These are phyloP conservation scores for Eucalyptus tenuipes DNA, from an alignment of 345 rosid species.

Conservation along the genomic window DNA sequence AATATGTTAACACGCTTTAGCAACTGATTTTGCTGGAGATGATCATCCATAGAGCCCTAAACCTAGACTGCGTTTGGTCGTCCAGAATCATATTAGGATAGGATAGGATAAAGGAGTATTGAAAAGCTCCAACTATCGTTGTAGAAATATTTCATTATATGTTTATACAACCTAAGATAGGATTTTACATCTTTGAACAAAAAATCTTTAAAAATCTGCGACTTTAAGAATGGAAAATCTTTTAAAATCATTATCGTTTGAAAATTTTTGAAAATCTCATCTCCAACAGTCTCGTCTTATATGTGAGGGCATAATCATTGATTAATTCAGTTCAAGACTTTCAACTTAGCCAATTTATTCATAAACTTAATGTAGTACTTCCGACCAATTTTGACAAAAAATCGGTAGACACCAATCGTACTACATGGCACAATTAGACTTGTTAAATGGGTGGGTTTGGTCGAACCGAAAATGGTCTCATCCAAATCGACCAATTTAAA, in stretches of 20 bases:
- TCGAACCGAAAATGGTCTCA: accelerated
- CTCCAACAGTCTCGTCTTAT: accelerated
- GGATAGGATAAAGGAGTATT: not conserved
- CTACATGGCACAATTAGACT: not conserved
- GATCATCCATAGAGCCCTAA: not conserved
- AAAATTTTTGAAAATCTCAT: not conserved
- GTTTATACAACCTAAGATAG: not conserved
- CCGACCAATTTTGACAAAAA: accelerated
- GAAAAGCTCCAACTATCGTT: too few relatives aligned
- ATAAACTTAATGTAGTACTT: not conserved
- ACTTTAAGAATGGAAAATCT: too few relatives aligned
- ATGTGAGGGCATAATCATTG: accelerated
- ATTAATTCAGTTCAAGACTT: accelerated
- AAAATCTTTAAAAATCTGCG: too few relatives aligned
- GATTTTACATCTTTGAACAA: too few relatives aligned
- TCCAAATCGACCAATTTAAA: too few relatives aligned
- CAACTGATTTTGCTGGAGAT: not conserved
- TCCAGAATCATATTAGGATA: not conserved
- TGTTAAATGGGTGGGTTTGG: accelerated
- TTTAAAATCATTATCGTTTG: too few relatives aligned
- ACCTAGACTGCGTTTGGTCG: not conserved
- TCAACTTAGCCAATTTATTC: not conserved
- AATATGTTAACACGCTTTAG: not conserved
- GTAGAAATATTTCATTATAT: too few relatives aligned
- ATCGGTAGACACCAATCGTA: accelerated